These are phyloP conservation scores for Cercospora beticola DNA, from an alignment of 2,329 filamentous ascomycete species.

Conservation along the genomic window DNA sequence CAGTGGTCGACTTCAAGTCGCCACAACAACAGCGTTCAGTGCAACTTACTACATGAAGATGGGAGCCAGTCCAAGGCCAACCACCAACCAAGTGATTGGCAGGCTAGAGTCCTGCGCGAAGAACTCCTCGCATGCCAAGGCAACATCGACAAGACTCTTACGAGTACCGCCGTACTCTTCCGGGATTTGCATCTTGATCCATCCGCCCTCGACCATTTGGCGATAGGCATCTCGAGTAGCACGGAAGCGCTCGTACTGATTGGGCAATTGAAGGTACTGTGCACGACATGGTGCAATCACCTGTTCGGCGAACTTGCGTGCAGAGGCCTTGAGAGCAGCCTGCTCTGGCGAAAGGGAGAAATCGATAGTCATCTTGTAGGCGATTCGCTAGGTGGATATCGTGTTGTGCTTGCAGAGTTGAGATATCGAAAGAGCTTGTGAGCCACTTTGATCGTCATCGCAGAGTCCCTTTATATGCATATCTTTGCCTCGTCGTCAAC, in stretches of 20 bases:
- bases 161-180: not conserved
- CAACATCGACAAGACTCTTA: constrained; percentile 9
- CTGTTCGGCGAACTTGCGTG: not conserved
- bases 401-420: not conserved
- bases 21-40: not conserved
- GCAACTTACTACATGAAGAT: constrained; percentile 8
- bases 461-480: not conserved
- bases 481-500: not conserved
- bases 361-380: not conserved
- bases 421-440: not conserved
- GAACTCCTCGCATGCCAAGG: constrained; percentile 7
- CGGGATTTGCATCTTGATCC: not conserved
- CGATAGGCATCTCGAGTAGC: not conserved
- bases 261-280: not conserved
- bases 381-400: not conserved
- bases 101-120: constrained; percentile 11
- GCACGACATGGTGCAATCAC: not conserved
- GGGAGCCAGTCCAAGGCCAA: not conserved
- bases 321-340: not conserved
- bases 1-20: not conserved
- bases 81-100: constrained; percentile 8
- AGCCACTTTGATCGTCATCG: not conserved
- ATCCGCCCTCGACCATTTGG: not conserved
- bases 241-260: not conserved
- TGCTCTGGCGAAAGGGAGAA: not conserved